These are phyloP conservation scores for Eremothecium coryli DNA, from an alignment of 1,139 yeast species.

Conservation along the genomic window DNA sequence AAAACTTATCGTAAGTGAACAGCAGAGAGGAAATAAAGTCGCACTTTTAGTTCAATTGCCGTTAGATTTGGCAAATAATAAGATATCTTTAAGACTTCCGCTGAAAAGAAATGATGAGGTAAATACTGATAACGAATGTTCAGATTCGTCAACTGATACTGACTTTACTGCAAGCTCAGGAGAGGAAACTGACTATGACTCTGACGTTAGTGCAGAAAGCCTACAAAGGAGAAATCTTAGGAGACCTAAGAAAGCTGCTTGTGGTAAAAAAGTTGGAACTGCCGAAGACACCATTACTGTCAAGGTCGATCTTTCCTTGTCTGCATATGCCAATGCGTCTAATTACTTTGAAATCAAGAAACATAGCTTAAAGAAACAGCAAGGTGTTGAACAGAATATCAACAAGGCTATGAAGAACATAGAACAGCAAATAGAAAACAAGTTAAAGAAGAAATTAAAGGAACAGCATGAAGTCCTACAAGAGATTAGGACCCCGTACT, in stretches of 20 bases:
- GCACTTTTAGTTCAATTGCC: constrained; percentile 62
- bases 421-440: constrained; percentile 66
- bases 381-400: constrained; percentile 72
- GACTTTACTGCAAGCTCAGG: constrained; percentile 22
- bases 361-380: constrained; percentile 67
- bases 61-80: constrained; percentile 60
- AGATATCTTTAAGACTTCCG: constrained; percentile 52
- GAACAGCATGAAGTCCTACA: constrained; percentile 56
- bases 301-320: constrained; percentile 55
- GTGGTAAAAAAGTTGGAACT: constrained; percentile 21
- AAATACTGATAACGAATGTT: constrained; percentile 29
- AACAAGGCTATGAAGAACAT: constrained; percentile 76
- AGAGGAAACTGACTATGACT: constrained; percentile 9
- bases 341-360: constrained; percentile 73
- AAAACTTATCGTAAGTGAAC: constrained; percentile 60
- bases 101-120: constrained; percentile 33
- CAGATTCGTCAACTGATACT: constrained; percentile 27
- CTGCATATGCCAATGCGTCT: constrained; percentile 91
- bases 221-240: constrained; percentile 13
- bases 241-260: constrained; percentile 12
- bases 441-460: constrained; percentile 57
- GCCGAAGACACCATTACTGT: constrained; percentile 38
- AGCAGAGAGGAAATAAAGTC: constrained; percentile 51
- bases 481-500: constrained; percentile 60
- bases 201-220: constrained; percentile 11